These are phyloP conservation scores for Pestalotiopsis sp. DNA, from an alignment of 2,329 filamentous ascomycete species.

Conservation along the genomic window DNA sequence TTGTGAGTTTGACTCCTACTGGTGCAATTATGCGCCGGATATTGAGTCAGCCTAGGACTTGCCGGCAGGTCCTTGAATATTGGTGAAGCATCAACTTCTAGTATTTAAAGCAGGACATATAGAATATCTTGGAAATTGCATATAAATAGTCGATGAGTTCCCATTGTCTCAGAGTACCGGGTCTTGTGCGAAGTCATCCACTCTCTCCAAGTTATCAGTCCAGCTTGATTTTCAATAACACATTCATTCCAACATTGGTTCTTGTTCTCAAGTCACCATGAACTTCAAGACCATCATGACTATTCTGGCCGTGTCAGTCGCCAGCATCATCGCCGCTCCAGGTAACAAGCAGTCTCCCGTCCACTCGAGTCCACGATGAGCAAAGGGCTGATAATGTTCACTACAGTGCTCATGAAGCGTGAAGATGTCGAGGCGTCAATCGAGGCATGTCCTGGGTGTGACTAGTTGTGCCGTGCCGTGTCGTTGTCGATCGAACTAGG, in stretches of 20 bases:
- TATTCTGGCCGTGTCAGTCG: not conserved
- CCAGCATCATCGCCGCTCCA: slow-evolving; percentile 3
- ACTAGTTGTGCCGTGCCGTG: too few species aligned
- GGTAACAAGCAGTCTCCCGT: not conserved
- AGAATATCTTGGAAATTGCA: too few species aligned
- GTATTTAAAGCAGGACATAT: too few species aligned
- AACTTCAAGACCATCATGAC: slow-evolving; percentile 9
- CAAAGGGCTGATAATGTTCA: not conserved
- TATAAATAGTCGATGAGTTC: too few species aligned
- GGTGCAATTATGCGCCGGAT: not conserved
- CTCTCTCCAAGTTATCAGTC: not conserved
- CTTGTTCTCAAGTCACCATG: not conserved
- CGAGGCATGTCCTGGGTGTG: too few species aligned
- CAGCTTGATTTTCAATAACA: not conserved
- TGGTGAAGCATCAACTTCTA: too few species aligned
- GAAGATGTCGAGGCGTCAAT: not conserved
- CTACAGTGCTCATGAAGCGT: not conserved
- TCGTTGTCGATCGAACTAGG: too few species aligned
- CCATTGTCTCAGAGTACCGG: too few species aligned
- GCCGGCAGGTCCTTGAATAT: too few species aligned
- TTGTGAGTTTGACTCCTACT: not conserved
- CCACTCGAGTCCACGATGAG: not conserved
- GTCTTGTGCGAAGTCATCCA: too few species aligned
- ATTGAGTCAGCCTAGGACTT: not conserved
- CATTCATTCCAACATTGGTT: not conserved